Conservation (phyloP, 2,329 filamentous ascomycete species). For the Amauroascus niger region DNA sequence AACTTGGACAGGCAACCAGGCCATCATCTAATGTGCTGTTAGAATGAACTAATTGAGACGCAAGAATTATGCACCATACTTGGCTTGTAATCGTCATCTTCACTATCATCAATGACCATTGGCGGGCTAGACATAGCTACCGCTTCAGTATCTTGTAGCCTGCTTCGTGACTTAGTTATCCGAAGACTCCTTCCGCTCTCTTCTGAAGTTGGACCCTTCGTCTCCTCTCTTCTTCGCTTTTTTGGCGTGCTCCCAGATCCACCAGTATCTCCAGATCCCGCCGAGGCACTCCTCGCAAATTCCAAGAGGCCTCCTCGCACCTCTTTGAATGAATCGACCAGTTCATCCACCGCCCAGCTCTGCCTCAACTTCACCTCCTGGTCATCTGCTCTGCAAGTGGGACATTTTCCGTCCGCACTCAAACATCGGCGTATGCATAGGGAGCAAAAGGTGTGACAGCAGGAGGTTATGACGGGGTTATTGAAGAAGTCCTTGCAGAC, state of each 20-base stretch:
- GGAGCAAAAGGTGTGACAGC: conserved; percentile 93
- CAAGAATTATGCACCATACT: conserved; percentile 19
- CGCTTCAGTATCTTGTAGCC: conserved; percentile 14
- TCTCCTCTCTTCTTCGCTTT: conserved; percentile 28
- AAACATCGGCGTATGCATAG: conserved; percentile 84
- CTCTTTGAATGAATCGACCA: conserved; percentile 66
- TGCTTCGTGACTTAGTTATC: conserved; percentile 29
- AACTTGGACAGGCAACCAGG: conserved; percentile 75
- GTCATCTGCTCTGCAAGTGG: conserved; percentile 65
- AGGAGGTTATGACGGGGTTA: conserved; percentile 90
- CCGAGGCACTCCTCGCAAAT: conserved; percentile 48
- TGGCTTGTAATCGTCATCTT: conserved; percentile 33
- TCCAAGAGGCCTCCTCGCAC: conserved; percentile 54
- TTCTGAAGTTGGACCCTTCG: conserved; percentile 21
- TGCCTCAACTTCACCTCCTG: conserved; percentile 76
- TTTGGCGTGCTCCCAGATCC: conserved; percentile 30
- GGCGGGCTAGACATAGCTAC: conserved; percentile 13
- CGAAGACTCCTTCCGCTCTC: conserved; percentile 17
- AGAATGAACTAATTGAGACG: not conserved
- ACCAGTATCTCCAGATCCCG: conserved; percentile 42
- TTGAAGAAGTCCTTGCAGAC: conserved; percentile 97
- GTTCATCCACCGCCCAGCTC: conserved; percentile 77
- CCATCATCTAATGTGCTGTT: conserved; percentile 53
- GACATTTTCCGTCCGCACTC: conserved; percentile 74
- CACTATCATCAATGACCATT: conserved; percentile 34